A percentile compares a stretch with the other conserved stretches of the same genome.
phyloP scores from a whole-genome alignment of 1,139 yeast species.

The Suhomyces bokatorum region DNA sequence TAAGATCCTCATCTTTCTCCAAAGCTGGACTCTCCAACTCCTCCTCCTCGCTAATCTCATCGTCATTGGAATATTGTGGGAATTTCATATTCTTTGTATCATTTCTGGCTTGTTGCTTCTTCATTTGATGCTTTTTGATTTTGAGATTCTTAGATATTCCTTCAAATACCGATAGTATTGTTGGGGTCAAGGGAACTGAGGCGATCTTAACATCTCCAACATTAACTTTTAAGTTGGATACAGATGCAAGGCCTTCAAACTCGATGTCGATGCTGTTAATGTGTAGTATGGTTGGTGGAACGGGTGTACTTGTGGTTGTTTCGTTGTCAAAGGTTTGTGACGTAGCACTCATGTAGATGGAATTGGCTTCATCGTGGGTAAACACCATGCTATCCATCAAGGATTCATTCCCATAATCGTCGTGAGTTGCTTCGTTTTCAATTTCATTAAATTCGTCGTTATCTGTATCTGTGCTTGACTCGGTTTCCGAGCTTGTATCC shows the following conservation, averaged over 20 bases:
- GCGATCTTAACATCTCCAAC: conserved; percentile 50
- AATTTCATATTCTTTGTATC: conserved; percentile 21
- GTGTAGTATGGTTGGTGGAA: conserved; percentile 23
- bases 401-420: conserved; percentile 41
- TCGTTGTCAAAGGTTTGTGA: conserved; percentile 39
- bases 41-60: conserved; percentile 16
- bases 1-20: conserved; percentile 15
- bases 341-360: conserved; percentile 83
- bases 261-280: conserved; percentile 40
- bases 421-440: conserved; percentile 26
- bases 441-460: neutral
- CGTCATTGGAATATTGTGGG: conserved; percentile 34
- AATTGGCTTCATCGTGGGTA: conserved; percentile 68
- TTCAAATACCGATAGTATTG: conserved; percentile 31
- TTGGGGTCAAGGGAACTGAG: conserved; percentile 37
- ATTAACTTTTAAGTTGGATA: conserved; percentile 49
- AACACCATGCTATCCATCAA: conserved; percentile 64
- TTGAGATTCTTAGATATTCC: conserved; percentile 36
- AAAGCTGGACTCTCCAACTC: conserved; percentile 11
- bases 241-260: conserved; percentile 52
- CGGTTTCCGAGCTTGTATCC: neutral
- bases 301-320: conserved; percentile 17
- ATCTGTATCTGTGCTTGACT: neutral
- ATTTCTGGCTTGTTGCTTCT: conserved; percentile 25
- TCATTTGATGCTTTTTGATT: conserved; percentile 32